Evolutionary conservation across 1,284 basidiomycete genomes (phyloP), one percentile per base, ranked within the genome.

Genomic region (Tranzscheliella williamsii): DNA sequence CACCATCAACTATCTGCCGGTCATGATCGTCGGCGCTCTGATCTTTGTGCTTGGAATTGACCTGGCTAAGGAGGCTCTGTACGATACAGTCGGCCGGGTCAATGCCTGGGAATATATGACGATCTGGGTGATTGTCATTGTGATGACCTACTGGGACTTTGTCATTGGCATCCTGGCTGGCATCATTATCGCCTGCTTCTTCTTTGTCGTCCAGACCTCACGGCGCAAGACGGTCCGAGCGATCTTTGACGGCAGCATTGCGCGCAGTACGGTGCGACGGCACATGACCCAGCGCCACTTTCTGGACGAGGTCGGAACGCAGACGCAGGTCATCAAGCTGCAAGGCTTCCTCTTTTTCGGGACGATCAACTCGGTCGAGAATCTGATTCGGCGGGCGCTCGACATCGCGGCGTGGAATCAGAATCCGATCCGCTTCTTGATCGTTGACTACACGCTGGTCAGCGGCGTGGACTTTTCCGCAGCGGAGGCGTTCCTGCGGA

Each of bases 331-430:
- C 44, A 82, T 96, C 70, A 87, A 89, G 61, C 79, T 97, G 6
- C 93, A 97, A 82, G 75, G 89, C 0, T 92, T 91, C 80, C 81
- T 98, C 27, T 98, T 97, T 83, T 98, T 98, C 78, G 94, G 95
- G 4, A 96, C 92, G 0, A 94, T 96, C 69, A 83, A 87, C 1
- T 82, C 86, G 33, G 90, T 95, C 48, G 92, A 96, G 78, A 87
- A 87, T 23, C 48, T 76, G 1, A 87, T 91, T 34, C 84, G 87
- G 6, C 79, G 83, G 15, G 82, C 91, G 17, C 84, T 96, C 18
- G 85, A 89, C 46, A 84, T 84, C 5, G 85, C 86, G 0, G 81
- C 84, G 12, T 95, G 91, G 87, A 81, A 85, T 34, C 81, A 82
- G 24, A 86, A 86, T 42, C 91, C 92, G 0, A 86, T 97, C 30